phyloP scores from a whole-genome alignment of 768 basidiomycete species.

The Solioccasus polychromus region DNA sequence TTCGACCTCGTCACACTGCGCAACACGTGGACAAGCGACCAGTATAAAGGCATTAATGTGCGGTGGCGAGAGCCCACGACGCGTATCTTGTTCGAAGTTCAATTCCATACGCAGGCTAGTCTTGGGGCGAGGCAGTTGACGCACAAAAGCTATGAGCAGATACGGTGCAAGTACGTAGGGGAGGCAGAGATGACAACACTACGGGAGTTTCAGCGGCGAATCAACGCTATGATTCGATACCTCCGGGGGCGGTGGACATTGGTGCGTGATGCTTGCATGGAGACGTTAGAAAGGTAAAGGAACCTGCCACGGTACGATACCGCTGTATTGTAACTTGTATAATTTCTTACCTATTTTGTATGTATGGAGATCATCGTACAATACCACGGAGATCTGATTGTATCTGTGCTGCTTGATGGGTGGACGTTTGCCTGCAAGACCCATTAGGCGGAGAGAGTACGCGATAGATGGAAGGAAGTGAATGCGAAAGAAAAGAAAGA shows the following conservation, averaged over 20 bases:
- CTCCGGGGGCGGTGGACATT: not conserved
- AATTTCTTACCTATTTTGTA: not conserved
- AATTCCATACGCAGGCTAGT: constrained; percentile 1
- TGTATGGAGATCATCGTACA: too few species aligned
- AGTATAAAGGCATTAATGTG: constrained; percentile 1
- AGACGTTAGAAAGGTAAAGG: too few species aligned
- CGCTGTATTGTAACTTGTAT: not conserved
- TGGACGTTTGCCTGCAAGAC: too few species aligned
- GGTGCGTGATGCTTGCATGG: not conserved
- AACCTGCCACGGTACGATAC: too few species aligned
- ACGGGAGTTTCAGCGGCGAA: not conserved
- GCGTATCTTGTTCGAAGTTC: constrained; percentile 1
- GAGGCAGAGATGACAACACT: not conserved
- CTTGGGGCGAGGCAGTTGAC: not conserved
- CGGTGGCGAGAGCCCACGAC: not conserved
- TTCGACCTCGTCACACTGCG: not conserved
- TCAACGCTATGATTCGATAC: not conserved
- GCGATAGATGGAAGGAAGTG: too few species aligned
- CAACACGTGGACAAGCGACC: not conserved
- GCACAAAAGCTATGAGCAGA: not conserved
- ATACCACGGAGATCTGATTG: too few species aligned
- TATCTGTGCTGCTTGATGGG: too few species aligned
- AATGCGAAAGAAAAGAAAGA: too few species aligned
- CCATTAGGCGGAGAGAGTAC: too few species aligned
- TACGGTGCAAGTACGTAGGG: not conserved